These are phyloP conservation scores for Colletotrichum sp. DNA, from an alignment of 2,329 filamentous ascomycete species.

Conservation along the genomic window DNA sequence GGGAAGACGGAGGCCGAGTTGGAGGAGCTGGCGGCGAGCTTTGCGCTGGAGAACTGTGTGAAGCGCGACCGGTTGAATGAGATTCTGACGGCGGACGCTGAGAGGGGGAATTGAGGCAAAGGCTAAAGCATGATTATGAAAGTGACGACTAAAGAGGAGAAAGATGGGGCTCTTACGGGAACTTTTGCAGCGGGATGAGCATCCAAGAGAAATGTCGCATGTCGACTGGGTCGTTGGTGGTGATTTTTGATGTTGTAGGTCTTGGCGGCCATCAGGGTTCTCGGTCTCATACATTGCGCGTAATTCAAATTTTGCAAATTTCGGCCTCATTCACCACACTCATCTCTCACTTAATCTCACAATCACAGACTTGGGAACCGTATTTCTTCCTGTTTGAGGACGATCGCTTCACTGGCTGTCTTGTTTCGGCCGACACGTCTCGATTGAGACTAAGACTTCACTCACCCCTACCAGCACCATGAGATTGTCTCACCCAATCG, in stretches of 20 bases:
- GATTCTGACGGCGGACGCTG: constrained; percentile 50
- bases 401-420: background rate
- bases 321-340: background rate
- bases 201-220: background rate
- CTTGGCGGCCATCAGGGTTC: constrained; percentile 23
- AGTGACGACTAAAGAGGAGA: background rate
- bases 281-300: background rate
- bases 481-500: background rate
- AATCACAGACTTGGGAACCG: background rate
- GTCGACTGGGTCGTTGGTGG: background rate
- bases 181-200: background rate
- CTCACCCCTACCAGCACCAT: background rate
- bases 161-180: background rate
- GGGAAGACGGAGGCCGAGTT: constrained; percentile 55
- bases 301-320: background rate
- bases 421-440: background rate
- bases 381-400: background rate
- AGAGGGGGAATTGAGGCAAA: background rate
- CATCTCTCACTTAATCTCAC: background rate
- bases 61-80: constrained; percentile 56
- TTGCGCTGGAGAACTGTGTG: constrained; percentile 59
- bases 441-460: background rate
- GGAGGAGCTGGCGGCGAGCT: constrained; percentile 56
- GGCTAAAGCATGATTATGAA: background rate
- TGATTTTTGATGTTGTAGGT: background rate